Evolutionary conservation across 306 rosid genomes (phyloP).

Genomic region (Canavalia ensiformis): DNA sequence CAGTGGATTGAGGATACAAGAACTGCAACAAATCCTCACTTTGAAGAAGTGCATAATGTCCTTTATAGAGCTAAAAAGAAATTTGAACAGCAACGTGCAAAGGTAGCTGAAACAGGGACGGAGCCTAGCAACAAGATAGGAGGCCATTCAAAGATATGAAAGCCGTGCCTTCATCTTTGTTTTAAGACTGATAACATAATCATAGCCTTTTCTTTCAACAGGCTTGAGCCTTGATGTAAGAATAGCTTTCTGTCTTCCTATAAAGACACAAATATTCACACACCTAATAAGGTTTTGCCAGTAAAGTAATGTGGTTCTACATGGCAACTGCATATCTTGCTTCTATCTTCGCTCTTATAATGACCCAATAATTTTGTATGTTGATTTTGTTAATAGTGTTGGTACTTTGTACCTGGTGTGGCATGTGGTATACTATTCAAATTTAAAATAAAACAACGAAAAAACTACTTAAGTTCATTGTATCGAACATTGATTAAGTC

Average conservation of each 20-base stretch:
- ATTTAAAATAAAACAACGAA: background rate
- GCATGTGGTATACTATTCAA: background rate
- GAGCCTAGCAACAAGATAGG: constrained; percentile 40
- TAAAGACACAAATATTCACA: background rate
- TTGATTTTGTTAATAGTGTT: constrained; percentile 8
- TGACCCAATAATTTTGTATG: background rate
- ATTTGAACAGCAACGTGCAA: constrained; percentile 61
- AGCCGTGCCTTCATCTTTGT: constrained; percentile 30
- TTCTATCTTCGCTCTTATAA: background rate
- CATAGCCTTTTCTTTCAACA: constrained; percentile 24
- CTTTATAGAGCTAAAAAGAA: constrained; percentile 66
- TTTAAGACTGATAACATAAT: background rate
- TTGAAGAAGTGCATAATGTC: constrained; percentile 73
- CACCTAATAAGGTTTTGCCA: background rate
- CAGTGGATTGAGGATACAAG: constrained; percentile 82
- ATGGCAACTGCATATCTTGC: background rate
- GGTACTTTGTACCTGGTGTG: background rate
- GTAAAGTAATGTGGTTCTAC: constrained; percentile 23
- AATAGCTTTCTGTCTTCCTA: constrained; percentile 1
- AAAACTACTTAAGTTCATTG: background rate
- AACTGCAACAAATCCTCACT: constrained; percentile 78
- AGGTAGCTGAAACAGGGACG: constrained; percentile 44
- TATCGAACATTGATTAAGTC: background rate
- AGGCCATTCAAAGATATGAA: constrained; percentile 53
- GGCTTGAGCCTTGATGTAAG: background rate